Percentiles rank a stretch among this genome's conserved stretches.
These are phyloP conservation scores for Sarocladium oryzae DNA, from an alignment of 2,329 filamentous ascomycete genomes.

Conservation along the genomic window DNA sequence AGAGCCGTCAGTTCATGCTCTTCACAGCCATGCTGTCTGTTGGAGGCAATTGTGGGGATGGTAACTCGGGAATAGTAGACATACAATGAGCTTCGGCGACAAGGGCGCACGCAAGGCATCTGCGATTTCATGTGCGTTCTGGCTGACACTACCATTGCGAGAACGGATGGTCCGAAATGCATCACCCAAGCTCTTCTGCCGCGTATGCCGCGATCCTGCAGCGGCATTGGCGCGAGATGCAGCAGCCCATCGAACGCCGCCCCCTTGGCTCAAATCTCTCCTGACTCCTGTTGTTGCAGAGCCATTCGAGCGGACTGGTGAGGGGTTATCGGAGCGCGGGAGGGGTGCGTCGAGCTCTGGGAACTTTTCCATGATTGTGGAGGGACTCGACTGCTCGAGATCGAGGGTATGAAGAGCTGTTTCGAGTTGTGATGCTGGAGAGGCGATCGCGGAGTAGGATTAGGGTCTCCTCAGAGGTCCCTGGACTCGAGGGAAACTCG, in stretches of 20 bases:
- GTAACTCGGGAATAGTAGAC: slow-evolving; percentile 11
- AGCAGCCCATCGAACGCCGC: background rate
- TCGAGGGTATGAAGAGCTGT: background rate
- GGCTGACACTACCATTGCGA: slow-evolving; percentile 77
- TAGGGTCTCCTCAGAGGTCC: too few relatives aligned
- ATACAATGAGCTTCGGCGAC: slow-evolving; percentile 80
- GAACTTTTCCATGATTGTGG: slow-evolving; percentile 45
- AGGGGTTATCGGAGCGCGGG: slow-evolving; percentile 18
- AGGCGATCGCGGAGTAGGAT: too few relatives aligned
- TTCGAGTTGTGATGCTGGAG: too few relatives aligned
- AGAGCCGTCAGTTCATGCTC: background rate
- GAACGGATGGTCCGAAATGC: slow-evolving; percentile 78
- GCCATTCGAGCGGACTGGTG: slow-evolving; percentile 16
- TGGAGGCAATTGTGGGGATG: too few relatives aligned
- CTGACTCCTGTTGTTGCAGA: background rate
- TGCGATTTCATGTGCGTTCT: slow-evolving; percentile 89
- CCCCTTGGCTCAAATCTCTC: slow-evolving; percentile 2
- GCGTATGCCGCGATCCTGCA: slow-evolving; percentile 43
- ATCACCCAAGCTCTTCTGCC: slow-evolving; percentile 84
- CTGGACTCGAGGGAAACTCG: background rate
- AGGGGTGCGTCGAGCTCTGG: slow-evolving; percentile 44
- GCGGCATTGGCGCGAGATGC: background rate
- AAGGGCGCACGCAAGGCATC: slow-evolving; percentile 86
- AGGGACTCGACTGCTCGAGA: background rate
- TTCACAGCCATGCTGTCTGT: too few relatives aligned